A percentile compares a stretch with the other conserved stretches of the same genome.
phyloP scores from a whole-genome alignment of 768 basidiomycete species.

The Pholiota microspora region DNA sequence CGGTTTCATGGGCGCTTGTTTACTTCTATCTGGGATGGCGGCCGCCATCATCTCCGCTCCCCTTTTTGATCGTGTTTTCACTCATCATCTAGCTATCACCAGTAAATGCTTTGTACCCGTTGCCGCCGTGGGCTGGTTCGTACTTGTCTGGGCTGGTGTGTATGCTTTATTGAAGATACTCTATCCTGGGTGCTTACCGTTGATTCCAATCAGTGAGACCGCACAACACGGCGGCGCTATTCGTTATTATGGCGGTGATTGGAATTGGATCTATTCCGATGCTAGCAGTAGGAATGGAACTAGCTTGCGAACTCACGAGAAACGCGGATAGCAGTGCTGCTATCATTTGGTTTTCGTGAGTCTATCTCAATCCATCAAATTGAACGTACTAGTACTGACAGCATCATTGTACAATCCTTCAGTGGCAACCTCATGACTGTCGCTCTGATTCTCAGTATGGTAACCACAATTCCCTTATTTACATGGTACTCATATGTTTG shows the following conservation, averaged over 20 bases:
- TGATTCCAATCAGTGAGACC: slow-evolving; percentile 48
- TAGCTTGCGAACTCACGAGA: slow-evolving; percentile 76
- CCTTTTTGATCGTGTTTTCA: slow-evolving; percentile 81
- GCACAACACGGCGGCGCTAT: slow-evolving; percentile 58
- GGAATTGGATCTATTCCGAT: slow-evolving; percentile 66
- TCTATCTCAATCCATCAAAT: slow-evolving; percentile 8
- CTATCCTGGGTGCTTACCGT: background rate
- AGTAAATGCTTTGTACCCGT: slow-evolving; percentile 61
- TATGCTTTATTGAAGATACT: slow-evolving; percentile 1
- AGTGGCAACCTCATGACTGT: slow-evolving; percentile 70
- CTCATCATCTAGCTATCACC: slow-evolving; percentile 62
- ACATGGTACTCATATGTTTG: background rate
- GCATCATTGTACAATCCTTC: too few species aligned
- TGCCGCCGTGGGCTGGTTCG: slow-evolving; percentile 63
- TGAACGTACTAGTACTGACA: slow-evolving; percentile 3
- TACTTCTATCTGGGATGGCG: slow-evolving; percentile 70
- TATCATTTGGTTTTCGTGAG: slow-evolving; percentile 72
- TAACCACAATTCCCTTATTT: background rate
- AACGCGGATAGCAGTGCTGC: slow-evolving; percentile 79
- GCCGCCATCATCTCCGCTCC: slow-evolving; percentile 69
- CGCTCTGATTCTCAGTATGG: slow-evolving; percentile 61
- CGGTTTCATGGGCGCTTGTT: slow-evolving; percentile 66
- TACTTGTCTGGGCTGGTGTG: slow-evolving; percentile 79
- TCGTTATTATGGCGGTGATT: slow-evolving; percentile 64
- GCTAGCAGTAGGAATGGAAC: slow-evolving; percentile 75